phyloP scores from a whole-genome alignment of 768 basidiomycete genomes.

The Mycena albidolilacea region DNA sequence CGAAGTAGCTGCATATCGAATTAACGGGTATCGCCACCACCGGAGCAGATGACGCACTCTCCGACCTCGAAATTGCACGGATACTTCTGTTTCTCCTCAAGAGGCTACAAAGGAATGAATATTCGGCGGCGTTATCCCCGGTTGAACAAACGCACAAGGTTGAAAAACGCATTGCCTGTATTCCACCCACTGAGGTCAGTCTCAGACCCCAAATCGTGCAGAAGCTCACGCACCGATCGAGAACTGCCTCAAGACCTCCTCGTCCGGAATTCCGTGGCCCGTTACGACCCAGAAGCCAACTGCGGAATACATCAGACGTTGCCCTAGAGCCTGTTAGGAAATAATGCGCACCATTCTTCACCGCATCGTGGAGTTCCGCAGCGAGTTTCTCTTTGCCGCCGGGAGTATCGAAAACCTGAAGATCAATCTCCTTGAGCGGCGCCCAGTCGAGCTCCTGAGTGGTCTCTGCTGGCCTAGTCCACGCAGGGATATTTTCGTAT shows the following conservation, averaged over 20 bases:
- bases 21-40: neutral
- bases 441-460: slow-evolving; percentile 50
- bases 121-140: neutral
- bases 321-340: neutral
- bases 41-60: slow-evolving; percentile 42
- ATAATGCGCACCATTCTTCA: slow-evolving; percentile 47
- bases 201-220: neutral
- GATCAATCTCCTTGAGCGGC: slow-evolving; percentile 55
- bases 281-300: slow-evolving; percentile 58
- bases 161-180: slow-evolving; percentile 50
- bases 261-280: slow-evolving; percentile 55
- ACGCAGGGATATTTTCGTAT: slow-evolving; percentile 32
- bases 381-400: slow-evolving; percentile 52
- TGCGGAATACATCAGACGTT: neutral
- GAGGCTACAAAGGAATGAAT: slow-evolving; percentile 36
- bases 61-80: slow-evolving; percentile 51
- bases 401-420: slow-evolving; percentile 49
- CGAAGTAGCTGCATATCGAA: slow-evolving; percentile 46
- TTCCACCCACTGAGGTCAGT: neutral
- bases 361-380: slow-evolving; percentile 53
- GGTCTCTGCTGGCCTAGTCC: slow-evolving; percentile 43
- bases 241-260: slow-evolving; percentile 52
- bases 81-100: slow-evolving; percentile 53
- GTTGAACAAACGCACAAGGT: slow-evolving; percentile 22
- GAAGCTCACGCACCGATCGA: slow-evolving; percentile 45